Evolutionary conservation across 768 basidiomycete species (phyloP).

Genomic region (Termitomyces sp.): DNA sequence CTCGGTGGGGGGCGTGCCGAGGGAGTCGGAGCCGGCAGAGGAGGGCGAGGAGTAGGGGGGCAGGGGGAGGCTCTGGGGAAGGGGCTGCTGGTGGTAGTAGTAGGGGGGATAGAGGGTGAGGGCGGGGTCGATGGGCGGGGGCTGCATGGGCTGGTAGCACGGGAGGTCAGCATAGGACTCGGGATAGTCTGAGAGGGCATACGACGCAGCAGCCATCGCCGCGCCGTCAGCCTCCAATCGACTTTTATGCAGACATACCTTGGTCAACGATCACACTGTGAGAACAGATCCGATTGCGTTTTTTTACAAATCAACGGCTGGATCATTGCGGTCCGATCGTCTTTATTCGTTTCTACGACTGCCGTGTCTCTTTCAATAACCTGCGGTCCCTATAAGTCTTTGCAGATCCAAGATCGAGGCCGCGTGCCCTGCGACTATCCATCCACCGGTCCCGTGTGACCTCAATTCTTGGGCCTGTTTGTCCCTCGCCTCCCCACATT

Average conservation of each 20-base stretch:
- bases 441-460: no score
- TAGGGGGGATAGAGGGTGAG: slow-evolving; percentile 64
- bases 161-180: slow-evolving; percentile 25
- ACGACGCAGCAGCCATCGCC: neutral
- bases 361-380: no score
- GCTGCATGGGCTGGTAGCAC: slow-evolving; percentile 35
- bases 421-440: no score
- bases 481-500: neutral
- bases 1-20: slow-evolving; percentile 71
- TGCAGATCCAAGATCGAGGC: no score
- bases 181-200: slow-evolving; percentile 25
- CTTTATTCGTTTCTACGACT: no score
- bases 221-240: neutral
- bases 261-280: neutral
- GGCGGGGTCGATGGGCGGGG: slow-evolving; percentile 56
- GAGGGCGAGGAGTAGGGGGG: slow-evolving; percentile 73
- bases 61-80: slow-evolving; percentile 52
- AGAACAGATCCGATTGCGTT: neutral
- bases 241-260: neutral
- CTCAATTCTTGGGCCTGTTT: no score
- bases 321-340: neutral
- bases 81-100: slow-evolving; percentile 52
- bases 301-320: neutral
- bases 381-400: no score
- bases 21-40: slow-evolving; percentile 72